Evolutionary conservation across 768 basidiomycete genomes (phyloP).

Genomic region (Tylopilus sp.): DNA sequence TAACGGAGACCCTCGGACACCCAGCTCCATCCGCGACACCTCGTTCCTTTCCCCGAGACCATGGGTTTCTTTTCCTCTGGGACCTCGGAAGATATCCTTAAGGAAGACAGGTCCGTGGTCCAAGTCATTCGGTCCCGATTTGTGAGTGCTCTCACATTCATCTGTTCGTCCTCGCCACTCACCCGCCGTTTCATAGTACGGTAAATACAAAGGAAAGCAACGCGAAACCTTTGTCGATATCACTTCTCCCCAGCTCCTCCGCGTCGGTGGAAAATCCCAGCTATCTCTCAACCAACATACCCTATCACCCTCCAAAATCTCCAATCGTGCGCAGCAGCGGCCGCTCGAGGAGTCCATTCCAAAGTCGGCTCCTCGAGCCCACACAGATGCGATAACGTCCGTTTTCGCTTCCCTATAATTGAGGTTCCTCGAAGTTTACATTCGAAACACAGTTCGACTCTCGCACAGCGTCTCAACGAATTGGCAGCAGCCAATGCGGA

Average conservation of each 20-base stretch:
- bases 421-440: constrained; percentile 10
- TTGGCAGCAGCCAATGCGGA: constrained; percentile 77
- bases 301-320: constrained; percentile 7
- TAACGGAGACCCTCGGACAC: constrained; percentile 24
- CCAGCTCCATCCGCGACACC: constrained; percentile 8
- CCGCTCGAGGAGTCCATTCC: constrained; percentile 22
- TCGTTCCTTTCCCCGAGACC: background rate
- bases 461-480: constrained; percentile 80
- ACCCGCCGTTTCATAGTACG: constrained; percentile 39
- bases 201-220: constrained; percentile 56
- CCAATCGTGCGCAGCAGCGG: constrained; percentile 20
- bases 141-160: constrained; percentile 38
- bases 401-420: constrained; percentile 25
- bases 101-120: constrained; percentile 46
- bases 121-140: constrained; percentile 61
- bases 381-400: constrained; percentile 56
- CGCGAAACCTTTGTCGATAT: constrained; percentile 39
- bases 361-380: constrained; percentile 24
- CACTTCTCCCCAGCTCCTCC: constrained; percentile 31
- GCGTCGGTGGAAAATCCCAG: constrained; percentile 18
- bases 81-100: constrained; percentile 13
- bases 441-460: constrained; percentile 49
- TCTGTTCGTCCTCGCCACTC: constrained; percentile 4
- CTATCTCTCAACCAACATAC: constrained; percentile 19
- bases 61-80: constrained; percentile 34